Base-by-base conservation (phyloP, 192 early-diverging fungal species). In the Geosiphon pyriformis region DNA sequence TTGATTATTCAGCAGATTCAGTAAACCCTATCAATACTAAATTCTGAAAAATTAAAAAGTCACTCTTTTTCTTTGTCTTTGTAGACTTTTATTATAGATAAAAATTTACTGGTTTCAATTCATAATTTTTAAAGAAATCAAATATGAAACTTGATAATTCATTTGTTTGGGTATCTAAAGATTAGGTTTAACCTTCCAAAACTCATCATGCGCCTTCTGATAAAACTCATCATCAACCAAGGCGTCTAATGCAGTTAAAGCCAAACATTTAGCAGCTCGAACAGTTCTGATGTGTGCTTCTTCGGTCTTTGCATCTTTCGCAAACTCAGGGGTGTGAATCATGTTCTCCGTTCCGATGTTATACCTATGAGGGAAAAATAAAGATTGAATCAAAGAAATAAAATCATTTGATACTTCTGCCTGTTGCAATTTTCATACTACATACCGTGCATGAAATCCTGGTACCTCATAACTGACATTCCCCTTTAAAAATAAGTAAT, bases 301-400 rank as follows among this genome's bases (percentile, higher is more conserved):
- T 4, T 71, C 66, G 0, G 86, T 83, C 67, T 79, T 74, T 0
- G 88, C 86, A 2, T 72, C 80, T 37, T 76, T 68, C 3, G 82
- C 73, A 55, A 92, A 92, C 56, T 80, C 80, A 15, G 72, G 66
- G 0, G 90, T 85, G 54, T 92, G 90, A 53, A 84, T 86, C 0
- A 76, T 72, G 48, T 79, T 74, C 12, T 78, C 76, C 0, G 78
- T 80, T 31, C 82, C 76, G 37, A 84, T 80, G 12, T 76, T 73
- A 25, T 76, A 68, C 0, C 68, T 54, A 54, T 83, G 1, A 55
- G 12, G 27, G 27, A 1, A 23, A 55, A 20, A 4, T 1, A 12
- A 1, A 12, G 12, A 11, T 1, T 29, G 23, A 55, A 55, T 55
- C 12, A 29, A 27, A 29, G 27, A n/a, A n/a, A n/a, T n/a, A n/a